Evolutionary conservation across 768 basidiomycete genomes (phyloP).

Genomic region (Solioccasus polychromus): DNA sequence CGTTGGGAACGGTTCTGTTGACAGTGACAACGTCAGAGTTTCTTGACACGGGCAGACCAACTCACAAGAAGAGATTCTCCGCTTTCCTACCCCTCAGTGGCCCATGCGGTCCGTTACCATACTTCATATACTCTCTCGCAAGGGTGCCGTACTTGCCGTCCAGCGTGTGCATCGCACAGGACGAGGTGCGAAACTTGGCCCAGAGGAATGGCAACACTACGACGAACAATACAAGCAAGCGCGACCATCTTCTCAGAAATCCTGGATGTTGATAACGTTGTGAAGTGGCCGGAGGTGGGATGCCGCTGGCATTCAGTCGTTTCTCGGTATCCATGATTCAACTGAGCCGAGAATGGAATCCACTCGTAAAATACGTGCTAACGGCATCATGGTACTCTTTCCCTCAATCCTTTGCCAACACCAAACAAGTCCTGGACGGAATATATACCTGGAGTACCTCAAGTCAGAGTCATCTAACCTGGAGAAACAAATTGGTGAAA

Average conservation of each 20-base stretch:
- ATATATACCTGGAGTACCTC: slow-evolving; percentile 24
- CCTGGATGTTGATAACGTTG: neutral
- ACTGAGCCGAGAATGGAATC: no score
- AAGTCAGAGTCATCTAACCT: neutral
- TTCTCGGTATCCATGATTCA: slow-evolving; percentile 28
- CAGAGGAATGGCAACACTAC: slow-evolving; percentile 16
- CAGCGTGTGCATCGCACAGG: slow-evolving; percentile 2
- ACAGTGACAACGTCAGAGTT: neutral
- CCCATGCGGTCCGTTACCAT: slow-evolving; percentile 11
- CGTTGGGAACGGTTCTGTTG: slow-evolving; percentile 48
- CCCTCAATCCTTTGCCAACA: slow-evolving; percentile 22
- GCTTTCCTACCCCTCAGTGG: slow-evolving; percentile 35
- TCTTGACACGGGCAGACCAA: neutral
- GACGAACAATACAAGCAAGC: slow-evolving; percentile 9
- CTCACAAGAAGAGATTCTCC: slow-evolving; percentile 47
- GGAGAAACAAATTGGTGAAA: slow-evolving; percentile 5
- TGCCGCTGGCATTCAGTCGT: neutral
- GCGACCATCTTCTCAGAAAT: slow-evolving; percentile 15
- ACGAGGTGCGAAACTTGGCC: slow-evolving; percentile 1
- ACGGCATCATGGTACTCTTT: slow-evolving; percentile 19
- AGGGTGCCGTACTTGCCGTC: slow-evolving; percentile 15
- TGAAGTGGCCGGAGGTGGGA: slow-evolving; percentile 18
- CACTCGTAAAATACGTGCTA: no score
- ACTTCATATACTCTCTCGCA: slow-evolving; percentile 14
- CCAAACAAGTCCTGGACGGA: slow-evolving; percentile 32